These are phyloP conservation scores for Cyclotella cryptica DNA, from an alignment of 108 stramenopile species.

Conservation along the genomic window DNA sequence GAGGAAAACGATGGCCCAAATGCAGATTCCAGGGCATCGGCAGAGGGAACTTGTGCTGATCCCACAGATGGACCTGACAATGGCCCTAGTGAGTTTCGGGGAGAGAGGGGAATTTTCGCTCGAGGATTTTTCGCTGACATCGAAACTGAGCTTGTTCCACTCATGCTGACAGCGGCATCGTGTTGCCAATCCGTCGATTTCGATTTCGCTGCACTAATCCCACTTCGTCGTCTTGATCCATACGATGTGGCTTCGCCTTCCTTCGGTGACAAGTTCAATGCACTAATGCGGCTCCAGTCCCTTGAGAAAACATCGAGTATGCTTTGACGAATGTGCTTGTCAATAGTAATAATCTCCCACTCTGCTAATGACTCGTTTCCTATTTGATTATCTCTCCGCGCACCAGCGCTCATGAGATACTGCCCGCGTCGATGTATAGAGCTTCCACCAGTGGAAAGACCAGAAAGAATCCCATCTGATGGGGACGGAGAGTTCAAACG, in stretches of 20 bases:
- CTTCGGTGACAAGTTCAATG: slow-evolving; percentile 35
- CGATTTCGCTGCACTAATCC: slow-evolving; percentile 39
- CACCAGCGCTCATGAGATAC: slow-evolving; percentile 1
- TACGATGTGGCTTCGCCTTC: slow-evolving; percentile 35
- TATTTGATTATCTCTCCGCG: slow-evolving; percentile 26
- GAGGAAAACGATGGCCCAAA: slow-evolving; percentile 65
- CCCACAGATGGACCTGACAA: background rate
- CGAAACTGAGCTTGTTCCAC: slow-evolving; percentile 17
- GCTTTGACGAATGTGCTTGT: slow-evolving; percentile 70
- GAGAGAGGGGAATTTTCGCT: slow-evolving; percentile 46
- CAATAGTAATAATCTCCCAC: slow-evolving; percentile 84
- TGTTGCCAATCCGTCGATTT: slow-evolving; percentile 26
- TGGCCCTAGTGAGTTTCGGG: slow-evolving; percentile 10
- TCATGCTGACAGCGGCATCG: background rate
- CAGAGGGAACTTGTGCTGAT: slow-evolving; percentile 29
- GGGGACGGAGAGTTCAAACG: slow-evolving; percentile 55
- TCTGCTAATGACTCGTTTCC: slow-evolving; percentile 71
- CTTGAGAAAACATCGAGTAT: slow-evolving; percentile 71
- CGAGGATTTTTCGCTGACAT: slow-evolving; percentile 43
- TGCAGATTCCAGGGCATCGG: slow-evolving; percentile 55
- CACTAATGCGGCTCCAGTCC: slow-evolving; percentile 75
- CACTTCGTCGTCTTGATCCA: slow-evolving; percentile 19
- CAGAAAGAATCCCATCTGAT: slow-evolving; percentile 35
- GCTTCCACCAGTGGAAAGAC: slow-evolving; percentile 25
- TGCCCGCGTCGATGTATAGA: slow-evolving; percentile 14